Base-by-base conservation (phyloP, 805 yeast species). In the Blastobotrys attinorum region DNA sequence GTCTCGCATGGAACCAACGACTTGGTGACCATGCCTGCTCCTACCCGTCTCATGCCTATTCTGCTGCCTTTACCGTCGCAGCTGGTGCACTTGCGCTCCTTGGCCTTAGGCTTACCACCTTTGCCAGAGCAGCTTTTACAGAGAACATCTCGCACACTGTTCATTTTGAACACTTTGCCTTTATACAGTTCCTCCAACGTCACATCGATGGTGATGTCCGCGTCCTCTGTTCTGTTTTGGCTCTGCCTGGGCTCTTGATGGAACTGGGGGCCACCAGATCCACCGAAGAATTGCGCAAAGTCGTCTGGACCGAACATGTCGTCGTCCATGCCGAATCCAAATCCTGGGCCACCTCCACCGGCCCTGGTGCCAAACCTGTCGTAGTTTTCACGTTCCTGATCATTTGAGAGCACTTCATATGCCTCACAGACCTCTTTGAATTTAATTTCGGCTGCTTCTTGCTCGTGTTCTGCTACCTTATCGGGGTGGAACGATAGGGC, bases 401-500 rank as follows among this genome's bases (percentile, higher is more conserved):
- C 94, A 59, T 89, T 95, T 22, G 77, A 76, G 46, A 90, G 65
- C 2, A 83, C 67, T 58, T 87, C 95, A 60, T 90, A 90, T 0
- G 97, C 97, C 48, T 81, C 83, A 16, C 81, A 74, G 45, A 90
- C 76, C 54, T 82, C 89, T 61, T 90, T 90, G 64, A 90, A 90
- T 57, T 72, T 75, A 48, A 73, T 67, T 62, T 87, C 97, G 2
- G 95, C 83, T 16, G 68, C 75, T 13, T 71, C 81, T 47, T 92
- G 69, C 18, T 77, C 77, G 7, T 75, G 77, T 51, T 78, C 85
- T 0, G 76, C 60, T 1, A 77, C 88, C 59, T 92, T 90, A 62
- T 90, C 97, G 0, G 97, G 97, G 63, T 90, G 97, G 55, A 80
- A 76, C 47, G 70, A 68, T 32, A 90, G 70, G 8, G 97, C 97